Evolutionary conservation across 768 basidiomycete species (phyloP).

Genomic region (Podaxis pistillaris): DNA sequence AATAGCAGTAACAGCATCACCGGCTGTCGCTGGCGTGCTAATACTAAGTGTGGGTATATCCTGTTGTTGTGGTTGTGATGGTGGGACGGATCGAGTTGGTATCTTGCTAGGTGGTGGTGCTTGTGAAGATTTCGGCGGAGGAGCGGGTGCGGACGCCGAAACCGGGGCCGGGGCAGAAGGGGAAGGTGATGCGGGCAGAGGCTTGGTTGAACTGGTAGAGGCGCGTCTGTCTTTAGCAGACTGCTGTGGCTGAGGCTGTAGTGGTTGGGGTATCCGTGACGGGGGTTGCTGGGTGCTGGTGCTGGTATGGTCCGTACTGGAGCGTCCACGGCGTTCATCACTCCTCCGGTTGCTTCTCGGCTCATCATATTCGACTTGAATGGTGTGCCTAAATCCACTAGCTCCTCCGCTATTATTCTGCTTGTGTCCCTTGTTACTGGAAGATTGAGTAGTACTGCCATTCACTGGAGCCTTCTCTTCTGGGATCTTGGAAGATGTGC

Average conservation of each 20-base stretch:
- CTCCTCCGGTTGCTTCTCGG: conserved; percentile 34
- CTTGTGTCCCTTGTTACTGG: conserved; percentile 43
- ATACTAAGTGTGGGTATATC: conserved; percentile 28
- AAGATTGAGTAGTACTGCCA: conserved; percentile 1
- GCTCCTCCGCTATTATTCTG: conserved; percentile 40
- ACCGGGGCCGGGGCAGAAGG: not conserved
- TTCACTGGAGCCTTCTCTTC: conserved; percentile 17
- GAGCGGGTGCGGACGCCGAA: conserved; percentile 10
- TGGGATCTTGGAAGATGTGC: conserved; percentile 14
- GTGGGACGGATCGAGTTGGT: not conserved
- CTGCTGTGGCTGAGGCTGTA: conserved; percentile 12
- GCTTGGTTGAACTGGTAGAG: conserved; percentile 28
- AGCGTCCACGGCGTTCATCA: conserved; percentile 23
- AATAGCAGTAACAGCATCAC: conserved; percentile 12
- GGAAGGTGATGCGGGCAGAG: conserved; percentile 28
- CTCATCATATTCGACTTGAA: conserved; percentile 94
- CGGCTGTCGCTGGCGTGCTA: conserved; percentile 35
- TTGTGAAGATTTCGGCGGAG: conserved; percentile 12
- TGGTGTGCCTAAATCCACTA: conserved; percentile 75
- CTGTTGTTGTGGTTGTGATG: not conserved
- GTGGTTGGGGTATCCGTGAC: conserved; percentile 3
- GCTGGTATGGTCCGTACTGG: conserved; percentile 24
- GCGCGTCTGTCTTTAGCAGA: conserved; percentile 30
- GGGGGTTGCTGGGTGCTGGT: conserved; percentile 23
- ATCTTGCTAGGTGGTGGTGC: conserved; percentile 2